These are phyloP conservation scores for Polychaeton citri DNA, from an alignment of 2,329 filamentous ascomycete species.

Conservation along the genomic window DNA sequence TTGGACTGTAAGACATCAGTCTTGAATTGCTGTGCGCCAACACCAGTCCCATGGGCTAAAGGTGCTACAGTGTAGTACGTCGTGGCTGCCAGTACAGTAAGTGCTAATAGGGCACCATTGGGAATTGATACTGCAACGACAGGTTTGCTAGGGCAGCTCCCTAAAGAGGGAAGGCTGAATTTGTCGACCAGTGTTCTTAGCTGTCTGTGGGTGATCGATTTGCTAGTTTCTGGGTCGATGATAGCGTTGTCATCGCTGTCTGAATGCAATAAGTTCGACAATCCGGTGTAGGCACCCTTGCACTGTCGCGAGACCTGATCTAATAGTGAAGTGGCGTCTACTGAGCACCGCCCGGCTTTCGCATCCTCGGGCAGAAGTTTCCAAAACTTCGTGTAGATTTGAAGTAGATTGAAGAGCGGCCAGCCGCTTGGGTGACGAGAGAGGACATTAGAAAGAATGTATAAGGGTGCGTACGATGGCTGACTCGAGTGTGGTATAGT, in stretches of 20 bases:
- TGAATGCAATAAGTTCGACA: constrained; percentile 17
- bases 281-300: constrained; percentile 14
- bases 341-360: constrained; percentile 16
- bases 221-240: constrained; percentile 16
- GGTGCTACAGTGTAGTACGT: constrained; percentile 41
- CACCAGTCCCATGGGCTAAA: constrained; percentile 36
- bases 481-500: constrained; percentile 9
- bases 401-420: constrained; percentile 18
- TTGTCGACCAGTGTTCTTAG: constrained; percentile 13
- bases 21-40: constrained; percentile 34
- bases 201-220: constrained; percentile 12
- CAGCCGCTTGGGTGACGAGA: constrained; percentile 11
- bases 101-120: constrained; percentile 41
- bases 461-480: constrained; percentile 14
- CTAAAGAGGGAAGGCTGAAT: constrained; percentile 13
- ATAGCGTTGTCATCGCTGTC: constrained; percentile 12
- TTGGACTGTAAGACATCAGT: constrained; percentile 37
- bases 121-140: constrained; percentile 39
- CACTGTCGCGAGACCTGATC: constrained; percentile 12
- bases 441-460: constrained; percentile 14
- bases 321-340: constrained; percentile 7
- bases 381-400: constrained; percentile 24
- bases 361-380: constrained; percentile 25
- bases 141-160: constrained; percentile 21
- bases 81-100: constrained; percentile 36